These are phyloP conservation scores for Diplodia corticola DNA, from an alignment of 2,329 filamentous ascomycete genomes.

Conservation along the genomic window DNA sequence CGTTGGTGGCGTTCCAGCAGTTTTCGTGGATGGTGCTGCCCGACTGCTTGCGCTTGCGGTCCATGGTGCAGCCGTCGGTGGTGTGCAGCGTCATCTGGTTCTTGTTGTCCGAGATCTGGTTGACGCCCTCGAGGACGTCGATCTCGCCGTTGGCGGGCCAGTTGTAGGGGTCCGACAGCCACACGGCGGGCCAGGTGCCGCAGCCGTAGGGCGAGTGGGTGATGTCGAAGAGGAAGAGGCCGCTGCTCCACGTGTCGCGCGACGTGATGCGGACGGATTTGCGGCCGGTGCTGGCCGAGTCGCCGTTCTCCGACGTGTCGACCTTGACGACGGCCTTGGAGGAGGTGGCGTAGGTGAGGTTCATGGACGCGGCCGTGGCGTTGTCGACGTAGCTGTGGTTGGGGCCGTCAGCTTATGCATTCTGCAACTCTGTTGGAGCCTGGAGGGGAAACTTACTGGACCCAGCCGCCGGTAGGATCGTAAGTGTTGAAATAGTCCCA, in stretches of 20 bases:
- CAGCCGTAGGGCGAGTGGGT: slow-evolving; percentile 36
- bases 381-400: slow-evolving; percentile 24
- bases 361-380: slow-evolving; percentile 17
- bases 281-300: slow-evolving; percentile 28
- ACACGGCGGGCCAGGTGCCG: slow-evolving; percentile 39
- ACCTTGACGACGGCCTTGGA: slow-evolving; percentile 30
- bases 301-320: slow-evolving; percentile 37
- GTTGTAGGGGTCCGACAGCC: slow-evolving; percentile 32
- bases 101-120: slow-evolving; percentile 30
- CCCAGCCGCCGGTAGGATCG: slow-evolving; percentile 34
- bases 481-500: slow-evolving; percentile 35
- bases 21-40: slow-evolving; percentile 27
- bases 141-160: slow-evolving; percentile 37
- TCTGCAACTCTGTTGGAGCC: not conserved
- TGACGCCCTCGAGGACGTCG: slow-evolving; percentile 39
- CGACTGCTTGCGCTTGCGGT: slow-evolving; percentile 23
- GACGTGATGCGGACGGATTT: slow-evolving; percentile 35
- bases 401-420: not conserved
- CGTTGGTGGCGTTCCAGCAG: slow-evolving; percentile 35
- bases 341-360: slow-evolving; percentile 15
- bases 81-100: slow-evolving; percentile 27
- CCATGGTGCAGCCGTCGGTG: slow-evolving; percentile 11
- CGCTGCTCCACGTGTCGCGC: slow-evolving; percentile 31
- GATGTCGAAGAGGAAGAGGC: slow-evolving; percentile 36
- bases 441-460: slow-evolving; percentile 30